Base-by-base conservation (phyloP, 2,329 filamentous ascomycete genomes). In the Seiridium unicorne region DNA sequence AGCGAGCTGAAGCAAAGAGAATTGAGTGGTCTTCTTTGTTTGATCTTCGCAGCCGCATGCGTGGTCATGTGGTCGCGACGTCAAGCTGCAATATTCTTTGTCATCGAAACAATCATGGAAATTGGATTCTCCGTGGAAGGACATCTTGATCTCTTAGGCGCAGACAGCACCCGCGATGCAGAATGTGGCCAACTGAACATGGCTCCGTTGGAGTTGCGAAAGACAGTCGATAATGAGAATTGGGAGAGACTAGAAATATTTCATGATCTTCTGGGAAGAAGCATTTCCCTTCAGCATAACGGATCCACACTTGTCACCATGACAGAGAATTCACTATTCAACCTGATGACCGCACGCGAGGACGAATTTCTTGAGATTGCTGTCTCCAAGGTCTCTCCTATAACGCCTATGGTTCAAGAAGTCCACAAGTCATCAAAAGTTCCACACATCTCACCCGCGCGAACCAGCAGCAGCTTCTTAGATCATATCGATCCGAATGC, bases 241-340 rank as follows among this genome's bases (percentile, higher is more conserved):
- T 60, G 59, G 59, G 55, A 60, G n/a, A 53, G 34, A 5, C 40
- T 60, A 4, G 54, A 57, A 5, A 40, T 46, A 6, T 38, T 60
- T 4, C 49, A 18, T 5, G 32, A 53, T 9, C 32, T 53, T 5
- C 47, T 60, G 1, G 9, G 55, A 36, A 57, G 31, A 18, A 57
- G 54, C 47, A 51, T 60, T 4, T 40, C 54, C 5, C 47, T 57
- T 5, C 59, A 60, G 6, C 7, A 46, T 42, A 60, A 60, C 51
- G 59, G 59, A n/a, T 42, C 54, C 18, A 51, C 48, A 40, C 54
- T 48, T 8, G 42, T 57, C 2, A 53, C 42, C 7, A 60, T 60
- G 59, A 53, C 59, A 31, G 59, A 57, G 26, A 44, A 57, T 13
- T 60, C 59, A n/a, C 40, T 60, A 7, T 60, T 53, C 36, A 60